Evolutionary conservation across 768 basidiomycete genomes (phyloP), one percentile per base, ranked within the genome.

Genomic region (Strobilomyces echinocephalus): DNA sequence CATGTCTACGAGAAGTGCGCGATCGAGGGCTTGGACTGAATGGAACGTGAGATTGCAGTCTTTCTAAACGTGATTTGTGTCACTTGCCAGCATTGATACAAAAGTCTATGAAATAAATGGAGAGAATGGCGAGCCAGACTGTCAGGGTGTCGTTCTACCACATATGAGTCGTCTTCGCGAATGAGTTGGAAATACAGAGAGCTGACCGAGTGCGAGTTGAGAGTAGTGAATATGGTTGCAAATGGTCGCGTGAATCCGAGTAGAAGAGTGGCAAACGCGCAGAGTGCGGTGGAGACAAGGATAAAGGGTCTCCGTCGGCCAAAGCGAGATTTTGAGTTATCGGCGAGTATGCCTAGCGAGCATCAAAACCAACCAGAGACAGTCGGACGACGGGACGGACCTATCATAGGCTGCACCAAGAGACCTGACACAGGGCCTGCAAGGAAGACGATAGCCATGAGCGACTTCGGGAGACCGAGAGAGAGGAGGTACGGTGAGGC

Each of bases 351-450:
- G 52, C 76, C 79, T 76, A 39, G 28, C 4, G 5, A 30, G 12
- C 7, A 36, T 60, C 26, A 58, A 53, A 16, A 40, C 35, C 7
- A 2, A 24, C 8, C 0, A 11, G 8, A 36, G 38, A n/a, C 1
- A 12, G 8, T 7, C 15, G 8, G 20, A 31, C 15, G n/a, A 5
- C 14, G 55, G n/a, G 65, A 55, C 39, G 38, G 56, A 81, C 91
- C 90, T 60, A 95, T 91, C 40, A 95, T 67, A 1, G 94, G 95
- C 64, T 97, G 95, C 59, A 95, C 88, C 43, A 97, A 75, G 20
- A 98, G 79, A 2, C 94, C 95, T 0, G 88, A 91, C 8, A 95
- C 73, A 2, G 92, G 95, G 0, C 94, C 95, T 2, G 95, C 95
- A 42, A 95, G 78, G 67, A 98, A 94, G 11, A 97, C 95, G 20